Conservation (phyloP, 495 filamentous ascomycete genomes). For the Oleoguttula mirabilis region DNA sequence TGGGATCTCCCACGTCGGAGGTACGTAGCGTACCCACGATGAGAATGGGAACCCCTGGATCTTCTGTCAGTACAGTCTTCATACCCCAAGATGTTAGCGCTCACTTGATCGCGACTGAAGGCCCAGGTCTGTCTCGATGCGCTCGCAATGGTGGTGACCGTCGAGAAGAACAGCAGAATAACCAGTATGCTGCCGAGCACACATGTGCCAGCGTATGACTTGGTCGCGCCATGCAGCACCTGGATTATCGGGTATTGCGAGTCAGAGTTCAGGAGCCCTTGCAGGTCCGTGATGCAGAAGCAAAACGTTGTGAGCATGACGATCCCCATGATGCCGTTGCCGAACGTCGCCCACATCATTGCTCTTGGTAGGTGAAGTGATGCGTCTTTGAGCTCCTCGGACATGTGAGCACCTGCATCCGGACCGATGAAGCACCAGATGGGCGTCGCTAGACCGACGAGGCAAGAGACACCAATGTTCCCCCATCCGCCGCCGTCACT, state of each 20-base stretch:
- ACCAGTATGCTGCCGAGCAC: slow-evolving; percentile 27
- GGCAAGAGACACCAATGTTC: slow-evolving; percentile 21
- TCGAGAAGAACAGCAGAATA: slow-evolving; percentile 22
- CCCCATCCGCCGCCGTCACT: slow-evolving; percentile 23
- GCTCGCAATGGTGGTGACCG: slow-evolving; percentile 27
- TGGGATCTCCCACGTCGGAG: slow-evolving; percentile 9
- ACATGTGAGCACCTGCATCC: slow-evolving; percentile 27
- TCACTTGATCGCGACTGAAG: slow-evolving; percentile 37
- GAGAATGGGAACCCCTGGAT: slow-evolving; percentile 34
- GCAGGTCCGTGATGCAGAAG: slow-evolving; percentile 33
- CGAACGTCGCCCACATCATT: slow-evolving; percentile 24
- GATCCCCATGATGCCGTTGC: slow-evolving; percentile 26
- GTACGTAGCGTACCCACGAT: slow-evolving; percentile 13
- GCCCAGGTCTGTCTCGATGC: slow-evolving; percentile 42
- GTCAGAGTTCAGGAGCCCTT: slow-evolving; percentile 27
- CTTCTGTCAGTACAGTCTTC: not conserved
- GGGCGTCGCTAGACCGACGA: slow-evolving; percentile 24
- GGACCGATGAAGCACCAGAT: slow-evolving; percentile 29
- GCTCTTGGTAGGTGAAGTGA: slow-evolving; percentile 22
- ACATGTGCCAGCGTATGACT: slow-evolving; percentile 27
- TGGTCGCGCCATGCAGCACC: slow-evolving; percentile 19
- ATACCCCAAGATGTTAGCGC: not conserved
- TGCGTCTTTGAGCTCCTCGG: slow-evolving; percentile 28
- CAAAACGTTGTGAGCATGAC: slow-evolving; percentile 17
- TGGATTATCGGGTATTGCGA: slow-evolving; percentile 37